These are phyloP conservation scores for Apiotrichum siamense DNA, from an alignment of 1,284 basidiomycete species.

Conservation along the genomic window DNA sequence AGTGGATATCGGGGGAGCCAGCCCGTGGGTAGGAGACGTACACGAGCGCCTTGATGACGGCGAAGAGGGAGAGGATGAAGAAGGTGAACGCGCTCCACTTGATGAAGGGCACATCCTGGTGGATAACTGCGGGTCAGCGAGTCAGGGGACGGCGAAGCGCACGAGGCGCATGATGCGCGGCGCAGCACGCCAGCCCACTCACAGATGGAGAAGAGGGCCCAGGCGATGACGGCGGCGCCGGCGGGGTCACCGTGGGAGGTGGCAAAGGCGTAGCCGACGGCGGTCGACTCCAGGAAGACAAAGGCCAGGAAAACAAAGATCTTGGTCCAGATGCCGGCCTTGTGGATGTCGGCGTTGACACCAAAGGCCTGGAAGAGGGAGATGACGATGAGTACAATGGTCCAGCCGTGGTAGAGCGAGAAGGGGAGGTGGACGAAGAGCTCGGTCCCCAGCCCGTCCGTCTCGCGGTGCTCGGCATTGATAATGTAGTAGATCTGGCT, in stretches of 20 bases:
- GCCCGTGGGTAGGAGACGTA: slow-evolving; percentile 17
- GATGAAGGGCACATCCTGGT: slow-evolving; percentile 61
- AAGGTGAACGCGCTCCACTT: slow-evolving; percentile 85
- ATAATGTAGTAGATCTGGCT: slow-evolving; percentile 80
- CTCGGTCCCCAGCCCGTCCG: slow-evolving; percentile 64
- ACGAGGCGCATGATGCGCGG: neutral
- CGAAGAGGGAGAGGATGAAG: slow-evolving; percentile 74
- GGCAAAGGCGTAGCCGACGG: slow-evolving; percentile 84
- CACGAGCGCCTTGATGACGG: slow-evolving; percentile 62
- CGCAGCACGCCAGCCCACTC: slow-evolving; percentile 4
- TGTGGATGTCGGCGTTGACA: slow-evolving; percentile 59
- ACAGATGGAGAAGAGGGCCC: slow-evolving; percentile 47
- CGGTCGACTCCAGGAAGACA: slow-evolving; percentile 91
- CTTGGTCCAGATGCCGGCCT: slow-evolving; percentile 82
- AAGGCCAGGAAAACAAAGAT: slow-evolving; percentile 81
- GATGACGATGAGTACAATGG: slow-evolving; percentile 80
- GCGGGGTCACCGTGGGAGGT: slow-evolving; percentile 73
- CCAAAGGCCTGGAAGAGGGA: slow-evolving; percentile 89
- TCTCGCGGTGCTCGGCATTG: slow-evolving; percentile 66
- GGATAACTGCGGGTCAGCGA: slow-evolving; percentile 50
- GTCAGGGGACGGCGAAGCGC: too few relatives aligned
- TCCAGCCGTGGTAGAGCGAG: slow-evolving; percentile 92
- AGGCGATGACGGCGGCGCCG: slow-evolving; percentile 45
- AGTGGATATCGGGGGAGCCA: neutral
- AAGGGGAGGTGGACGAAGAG: slow-evolving; percentile 59